A percentile compares a stretch with the other conserved stretches of the same genome.
These are phyloP conservation scores for Mortierella hygrophila DNA, from an alignment of 192 early-diverging fungal genomes.

Conservation along the genomic window DNA sequence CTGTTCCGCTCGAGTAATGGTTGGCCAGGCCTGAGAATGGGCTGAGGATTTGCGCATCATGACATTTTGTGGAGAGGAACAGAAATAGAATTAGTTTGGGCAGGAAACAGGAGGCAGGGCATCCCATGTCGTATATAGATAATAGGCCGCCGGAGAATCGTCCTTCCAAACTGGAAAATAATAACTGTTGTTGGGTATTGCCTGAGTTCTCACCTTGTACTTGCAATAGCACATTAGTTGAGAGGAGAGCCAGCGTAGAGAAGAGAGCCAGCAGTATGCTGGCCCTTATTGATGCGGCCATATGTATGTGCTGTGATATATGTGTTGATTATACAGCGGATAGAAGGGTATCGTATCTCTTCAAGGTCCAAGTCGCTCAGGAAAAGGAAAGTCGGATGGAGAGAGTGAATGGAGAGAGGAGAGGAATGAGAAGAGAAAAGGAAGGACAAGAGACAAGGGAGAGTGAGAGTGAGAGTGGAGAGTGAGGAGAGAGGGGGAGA, in stretches of 20 bases:
- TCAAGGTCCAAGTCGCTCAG: neutral
- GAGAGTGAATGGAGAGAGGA: neutral
- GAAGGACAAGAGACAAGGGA: no score
- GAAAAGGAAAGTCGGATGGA: no score
- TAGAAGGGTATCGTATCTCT: neutral
- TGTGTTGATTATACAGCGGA: neutral
- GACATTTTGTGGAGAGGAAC: neutral
- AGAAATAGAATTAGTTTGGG: neutral
- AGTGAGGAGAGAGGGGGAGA: neutral
- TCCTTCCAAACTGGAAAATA: neutral
- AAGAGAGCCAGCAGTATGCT: conserved; percentile 12
- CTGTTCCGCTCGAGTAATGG: conserved; percentile 46
- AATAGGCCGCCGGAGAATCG: neutral
- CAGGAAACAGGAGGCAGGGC: neutral
- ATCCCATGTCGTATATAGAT: neutral
- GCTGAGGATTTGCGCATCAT: conserved; percentile 18
- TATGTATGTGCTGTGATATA: neutral
- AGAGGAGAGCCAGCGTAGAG: conserved; percentile 3
- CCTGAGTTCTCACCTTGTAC: conserved; percentile 19
- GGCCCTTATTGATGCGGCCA: conserved; percentile 30
- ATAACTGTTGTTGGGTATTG: neutral
- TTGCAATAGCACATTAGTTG: neutral
- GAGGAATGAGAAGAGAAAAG: neutral
- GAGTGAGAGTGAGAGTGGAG: no score
- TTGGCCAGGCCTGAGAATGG: conserved; percentile 35